Evolutionary conservation across 805 yeast species (phyloP).

Genomic region (Hemisphaericaspora nanyangensis): DNA sequence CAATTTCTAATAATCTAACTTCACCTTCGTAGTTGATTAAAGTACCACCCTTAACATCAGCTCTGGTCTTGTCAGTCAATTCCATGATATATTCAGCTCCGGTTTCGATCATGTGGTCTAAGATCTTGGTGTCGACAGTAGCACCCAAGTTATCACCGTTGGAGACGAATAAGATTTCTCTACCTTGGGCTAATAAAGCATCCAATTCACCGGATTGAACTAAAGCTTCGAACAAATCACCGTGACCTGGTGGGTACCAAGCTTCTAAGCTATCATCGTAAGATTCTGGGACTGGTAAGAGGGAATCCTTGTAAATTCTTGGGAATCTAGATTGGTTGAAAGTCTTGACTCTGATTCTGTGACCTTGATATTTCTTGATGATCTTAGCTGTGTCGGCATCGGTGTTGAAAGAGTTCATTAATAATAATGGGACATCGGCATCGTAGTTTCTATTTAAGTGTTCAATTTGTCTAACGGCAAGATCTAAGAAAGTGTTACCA

Average conservation of each 20-base stretch:
- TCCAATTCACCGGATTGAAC: slow-evolving; percentile 90
- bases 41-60: slow-evolving; percentile 99
- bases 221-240: slow-evolving; percentile 91
- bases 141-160: slow-evolving; percentile 99
- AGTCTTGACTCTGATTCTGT: slow-evolving; percentile 89
- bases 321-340: slow-evolving; percentile 98
- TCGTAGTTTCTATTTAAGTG: slow-evolving; percentile 86
- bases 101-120: slow-evolving; percentile 89
- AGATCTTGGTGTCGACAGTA: slow-evolving; percentile 86
- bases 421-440: slow-evolving; percentile 89
- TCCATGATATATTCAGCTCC: slow-evolving; percentile 97
- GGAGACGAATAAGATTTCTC: slow-evolving; percentile 91
- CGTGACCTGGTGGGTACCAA: slow-evolving; percentile 99
- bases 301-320: slow-evolving; percentile 91
- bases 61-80: slow-evolving; percentile 96
- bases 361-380: slow-evolving; percentile 95
- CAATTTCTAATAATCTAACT: slow-evolving; percentile 91
- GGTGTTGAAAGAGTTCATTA: slow-evolving; percentile 98
- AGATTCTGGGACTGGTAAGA: slow-evolving; percentile 86
- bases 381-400: slow-evolving; percentile 92
- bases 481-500: slow-evolving; percentile 94
- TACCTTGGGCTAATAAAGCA: slow-evolving; percentile 83
- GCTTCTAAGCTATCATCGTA: slow-evolving; percentile 71
- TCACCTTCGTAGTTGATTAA: slow-evolving; percentile 93
- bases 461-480: slow-evolving; percentile 95